Conservation (phyloP, 371 early-diverging fungal genomes). For the Antonospora locustae region DNA sequence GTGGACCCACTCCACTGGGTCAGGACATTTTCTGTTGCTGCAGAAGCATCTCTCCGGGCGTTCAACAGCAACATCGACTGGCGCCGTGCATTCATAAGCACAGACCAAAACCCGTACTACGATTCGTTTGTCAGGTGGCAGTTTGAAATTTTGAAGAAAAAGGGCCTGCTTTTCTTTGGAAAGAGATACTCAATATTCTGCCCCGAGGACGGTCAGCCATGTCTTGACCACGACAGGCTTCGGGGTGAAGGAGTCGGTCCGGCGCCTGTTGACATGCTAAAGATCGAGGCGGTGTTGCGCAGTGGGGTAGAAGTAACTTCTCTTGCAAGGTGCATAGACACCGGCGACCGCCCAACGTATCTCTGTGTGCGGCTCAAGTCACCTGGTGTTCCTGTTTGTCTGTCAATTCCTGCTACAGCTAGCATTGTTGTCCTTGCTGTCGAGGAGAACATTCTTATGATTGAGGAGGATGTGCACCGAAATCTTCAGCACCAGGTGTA, state of each 20-base stretch:
- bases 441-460: too few species aligned
- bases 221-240: slow-evolving; percentile 98
- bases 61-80: slow-evolving; percentile 85
- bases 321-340: not conserved
- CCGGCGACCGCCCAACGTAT: not conserved
- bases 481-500: too few species aligned
- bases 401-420: too few species aligned
- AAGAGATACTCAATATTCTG: slow-evolving; percentile 95
- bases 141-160: slow-evolving; percentile 70
- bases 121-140: slow-evolving; percentile 98
- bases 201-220: slow-evolving; percentile 84
- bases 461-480: too few species aligned
- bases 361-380: too few species aligned
- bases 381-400: too few species aligned
- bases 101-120: slow-evolving; percentile 92
- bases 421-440: too few species aligned
- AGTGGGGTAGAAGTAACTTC: slow-evolving; percentile 53
- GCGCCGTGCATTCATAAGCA: slow-evolving; percentile 94
- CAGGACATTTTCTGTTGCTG: slow-evolving; percentile 78
- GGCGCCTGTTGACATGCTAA: slow-evolving; percentile 31
- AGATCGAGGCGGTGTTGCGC: slow-evolving; percentile 49
- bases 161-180: slow-evolving; percentile 77
- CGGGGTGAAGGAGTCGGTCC: slow-evolving; percentile 90
- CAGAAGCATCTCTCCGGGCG: slow-evolving; percentile 65
- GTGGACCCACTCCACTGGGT: slow-evolving; percentile 86